These are phyloP conservation scores for Ceratocystis ficicola DNA, from an alignment of 2,329 filamentous ascomycete genomes.

Conservation along the genomic window DNA sequence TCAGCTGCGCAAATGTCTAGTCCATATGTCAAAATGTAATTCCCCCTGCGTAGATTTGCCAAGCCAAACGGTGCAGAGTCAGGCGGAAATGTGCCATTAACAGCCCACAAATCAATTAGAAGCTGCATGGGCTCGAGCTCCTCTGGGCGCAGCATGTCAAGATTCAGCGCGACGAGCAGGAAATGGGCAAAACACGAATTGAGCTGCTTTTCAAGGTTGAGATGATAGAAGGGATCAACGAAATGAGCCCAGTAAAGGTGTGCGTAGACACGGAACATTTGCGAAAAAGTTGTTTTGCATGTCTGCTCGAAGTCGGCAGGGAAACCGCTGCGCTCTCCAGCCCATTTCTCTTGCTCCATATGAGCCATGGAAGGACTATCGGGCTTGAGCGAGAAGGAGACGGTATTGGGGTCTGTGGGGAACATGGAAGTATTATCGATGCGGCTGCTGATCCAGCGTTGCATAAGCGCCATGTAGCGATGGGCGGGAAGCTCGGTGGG, in stretches of 20 bases:
- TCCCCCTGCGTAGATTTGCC: constrained; percentile 38
- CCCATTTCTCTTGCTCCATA: constrained; percentile 46
- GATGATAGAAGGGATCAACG: constrained; percentile 57
- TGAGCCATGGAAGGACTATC: constrained; percentile 37
- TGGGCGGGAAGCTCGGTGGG: constrained; percentile 69
- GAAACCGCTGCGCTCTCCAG: constrained; percentile 71
- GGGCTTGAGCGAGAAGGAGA: constrained; percentile 43
- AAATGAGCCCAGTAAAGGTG: constrained; percentile 85
- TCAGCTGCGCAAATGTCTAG: constrained; percentile 21
- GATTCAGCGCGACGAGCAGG: constrained; percentile 53
- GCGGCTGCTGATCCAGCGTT: constrained; percentile 78
- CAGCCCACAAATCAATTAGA: constrained; percentile 65
- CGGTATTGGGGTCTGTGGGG: constrained; percentile 55
- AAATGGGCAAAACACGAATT: constrained; percentile 66
- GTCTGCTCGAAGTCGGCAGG: constrained; percentile 64
- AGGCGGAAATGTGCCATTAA: constrained; percentile 60
- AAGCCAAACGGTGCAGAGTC: constrained; percentile 44
- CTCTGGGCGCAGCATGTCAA: constrained; percentile 59
- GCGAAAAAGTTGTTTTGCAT: constrained; percentile 70
- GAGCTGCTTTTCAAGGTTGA: constrained; percentile 54
- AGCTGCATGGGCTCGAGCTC: constrained; percentile 77
- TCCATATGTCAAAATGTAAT: constrained; percentile 28
- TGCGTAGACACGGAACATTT: constrained; percentile 84
- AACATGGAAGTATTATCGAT: constrained; percentile 67
- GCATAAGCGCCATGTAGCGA: constrained; percentile 73